Evolutionary conservation across 2,329 filamentous ascomycete genomes (phyloP).

Genomic region (Plenodomus lindquistii): DNA sequence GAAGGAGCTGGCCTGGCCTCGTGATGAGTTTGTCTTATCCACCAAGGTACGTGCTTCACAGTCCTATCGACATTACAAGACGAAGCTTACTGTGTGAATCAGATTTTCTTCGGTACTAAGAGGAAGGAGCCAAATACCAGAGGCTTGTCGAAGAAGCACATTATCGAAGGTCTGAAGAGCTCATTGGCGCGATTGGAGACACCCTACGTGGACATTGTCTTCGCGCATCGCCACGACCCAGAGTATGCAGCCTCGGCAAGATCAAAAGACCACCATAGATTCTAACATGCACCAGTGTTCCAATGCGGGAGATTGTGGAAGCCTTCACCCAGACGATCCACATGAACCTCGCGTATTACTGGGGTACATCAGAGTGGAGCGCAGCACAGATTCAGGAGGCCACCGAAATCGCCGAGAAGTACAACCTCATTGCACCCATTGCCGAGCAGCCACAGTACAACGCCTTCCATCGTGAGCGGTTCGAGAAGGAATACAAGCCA

Average conservation of each 20-base stretch:
- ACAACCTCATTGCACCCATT: slow-evolving; percentile 63
- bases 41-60: slow-evolving; percentile 23
- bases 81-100: slow-evolving; percentile 11
- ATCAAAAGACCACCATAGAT: neutral
- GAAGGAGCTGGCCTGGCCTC: slow-evolving; percentile 54
- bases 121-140: slow-evolving; percentile 62
- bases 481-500: slow-evolving; percentile 64
- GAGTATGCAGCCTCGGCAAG: slow-evolving; percentile 28
- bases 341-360: slow-evolving; percentile 61
- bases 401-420: slow-evolving; percentile 62
- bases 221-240: slow-evolving; percentile 64
- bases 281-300: slow-evolving; percentile 47
- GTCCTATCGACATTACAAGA: neutral
- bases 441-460: slow-evolving; percentile 64
- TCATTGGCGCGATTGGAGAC: slow-evolving; percentile 63
- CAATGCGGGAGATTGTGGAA: slow-evolving; percentile 66
- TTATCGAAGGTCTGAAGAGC: slow-evolving; percentile 62
- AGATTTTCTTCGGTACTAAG: slow-evolving; percentile 60
- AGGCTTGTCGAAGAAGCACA: slow-evolving; percentile 55
- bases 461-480: slow-evolving; percentile 63
- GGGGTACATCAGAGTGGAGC: slow-evolving; percentile 62
- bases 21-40: slow-evolving; percentile 39
- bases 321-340: slow-evolving; percentile 56
- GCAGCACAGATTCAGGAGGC: slow-evolving; percentile 64
- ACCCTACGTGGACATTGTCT: slow-evolving; percentile 68